phyloP scores from a whole-genome alignment of 2,329 filamentous ascomycete species.

The Mycosphaerella sp. region DNA sequence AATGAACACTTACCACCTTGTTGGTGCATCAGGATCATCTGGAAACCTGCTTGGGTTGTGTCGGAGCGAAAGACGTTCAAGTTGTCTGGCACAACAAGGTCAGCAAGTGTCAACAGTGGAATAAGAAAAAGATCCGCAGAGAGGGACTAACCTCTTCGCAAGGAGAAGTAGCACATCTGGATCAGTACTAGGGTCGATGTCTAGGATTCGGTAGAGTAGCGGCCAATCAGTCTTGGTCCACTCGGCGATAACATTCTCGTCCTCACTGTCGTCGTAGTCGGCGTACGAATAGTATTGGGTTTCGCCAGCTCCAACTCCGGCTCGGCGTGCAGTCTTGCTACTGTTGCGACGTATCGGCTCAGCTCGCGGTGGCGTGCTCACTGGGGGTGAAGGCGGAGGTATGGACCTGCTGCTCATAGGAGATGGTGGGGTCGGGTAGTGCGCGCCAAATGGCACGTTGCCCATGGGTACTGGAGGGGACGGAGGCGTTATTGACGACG shows the following conservation, averaged over 20 bases:
- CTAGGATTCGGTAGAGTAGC: constrained; percentile 26
- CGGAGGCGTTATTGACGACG: background rate
- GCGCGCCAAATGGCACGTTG: background rate
- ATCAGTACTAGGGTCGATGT: constrained; percentile 21
- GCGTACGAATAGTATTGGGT: constrained; percentile 14
- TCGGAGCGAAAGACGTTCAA: constrained; percentile 16
- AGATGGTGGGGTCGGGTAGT: background rate
- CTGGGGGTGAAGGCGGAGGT: constrained; percentile 3
- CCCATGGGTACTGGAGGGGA: background rate
- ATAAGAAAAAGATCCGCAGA: background rate
- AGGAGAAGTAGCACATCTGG: constrained; percentile 12
- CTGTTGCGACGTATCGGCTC: constrained; percentile 3
- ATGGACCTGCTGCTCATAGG: constrained; percentile 1
- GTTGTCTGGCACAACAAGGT: constrained; percentile 12
- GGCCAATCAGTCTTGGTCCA: constrained; percentile 19
- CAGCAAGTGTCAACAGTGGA: constrained; percentile 8
- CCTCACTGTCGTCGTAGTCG: constrained; percentile 13
- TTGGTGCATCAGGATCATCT: constrained; percentile 24
- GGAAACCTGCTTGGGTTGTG: constrained; percentile 23
- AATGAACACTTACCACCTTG: constrained; percentile 16
- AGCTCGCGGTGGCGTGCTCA: background rate
- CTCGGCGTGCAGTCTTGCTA: background rate
- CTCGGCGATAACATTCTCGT: constrained; percentile 8
- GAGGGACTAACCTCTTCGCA: constrained; percentile 16
- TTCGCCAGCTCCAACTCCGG: constrained; percentile 4